Base-by-base conservation (phyloP, 75 land plant genomes). In the Azolla pinnata region DNA sequence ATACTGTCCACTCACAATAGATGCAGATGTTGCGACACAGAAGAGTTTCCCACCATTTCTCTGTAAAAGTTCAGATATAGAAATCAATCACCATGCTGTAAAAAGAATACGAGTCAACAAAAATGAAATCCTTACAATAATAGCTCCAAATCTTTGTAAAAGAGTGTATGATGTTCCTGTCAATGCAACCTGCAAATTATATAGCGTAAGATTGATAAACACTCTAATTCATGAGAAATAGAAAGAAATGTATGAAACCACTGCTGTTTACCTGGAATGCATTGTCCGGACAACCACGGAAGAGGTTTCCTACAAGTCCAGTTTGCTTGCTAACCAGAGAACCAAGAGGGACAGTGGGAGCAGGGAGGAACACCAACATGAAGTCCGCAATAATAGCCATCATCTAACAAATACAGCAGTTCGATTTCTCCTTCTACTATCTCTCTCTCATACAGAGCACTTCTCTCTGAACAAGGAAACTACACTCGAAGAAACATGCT, bases 341-440 rank as follows among this genome's bases (percentile, higher is more conserved):
- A 10, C 75, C 60, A 18, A 73, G 44, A 26, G 75, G 52, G 31
- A 73, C 70, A 12, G 75, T 73, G 8, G 75, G 75, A 24, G 75
- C 75, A 27, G 75, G 75, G 16, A 73, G 69, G 64, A 73, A 73
- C 33, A 73, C 75, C 5, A 73, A 65, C 75, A 73, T 73, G 42
- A 73, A 73, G 54, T 73, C 75, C 8, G 75, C 75, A 54, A 73
- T 67, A 56, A 73, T 28, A 7, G 75, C 75, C 75, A 73, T 73
- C 61, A 73, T 60, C 75, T 73, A 25, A 9, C 8, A 27, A 18
- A 42, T 38, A 4, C 14, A 10, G 9, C 44, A 5, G 21, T 30
- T 34, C 29, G 24, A 5, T 35, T 12, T 35, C 40, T 35, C 40
- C 12, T 12, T 35, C 40, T 35, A n/a, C n/a, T n/a, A n/a, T n/a